A percentile compares a stretch with the other conserved stretches of the same genome.
phyloP scores from a whole-genome alignment of 768 basidiomycete genomes.

The Cubamyces lactineus region DNA sequence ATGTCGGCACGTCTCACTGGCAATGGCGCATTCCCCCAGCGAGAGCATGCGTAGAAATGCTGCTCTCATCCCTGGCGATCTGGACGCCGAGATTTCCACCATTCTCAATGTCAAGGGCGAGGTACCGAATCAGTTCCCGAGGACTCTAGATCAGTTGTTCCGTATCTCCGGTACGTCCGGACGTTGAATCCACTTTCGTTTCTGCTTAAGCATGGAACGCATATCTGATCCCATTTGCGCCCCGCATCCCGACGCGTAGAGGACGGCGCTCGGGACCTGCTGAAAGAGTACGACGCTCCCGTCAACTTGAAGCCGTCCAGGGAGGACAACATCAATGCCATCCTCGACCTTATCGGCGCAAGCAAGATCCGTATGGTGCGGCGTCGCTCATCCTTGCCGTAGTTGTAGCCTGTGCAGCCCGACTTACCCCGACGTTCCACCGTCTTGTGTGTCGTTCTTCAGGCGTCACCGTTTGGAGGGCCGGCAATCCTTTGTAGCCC shows the following conservation, averaged over 20 bases:
- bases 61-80: conserved; percentile 43
- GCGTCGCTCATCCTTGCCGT: conserved; percentile 9
- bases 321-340: conserved; percentile 54
- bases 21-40: conserved; percentile 34
- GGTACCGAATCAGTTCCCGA: conserved; percentile 53
- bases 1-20: too few relatives aligned
- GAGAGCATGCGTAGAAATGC: conserved; percentile 62
- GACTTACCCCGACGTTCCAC: not conserved
- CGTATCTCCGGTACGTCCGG: conserved; percentile 49
- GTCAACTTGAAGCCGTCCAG: conserved; percentile 31
- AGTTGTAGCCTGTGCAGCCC: not conserved
- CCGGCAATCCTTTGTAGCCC: conserved; percentile 3
- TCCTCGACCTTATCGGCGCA: conserved; percentile 63
- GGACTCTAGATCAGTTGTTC: conserved; percentile 55
- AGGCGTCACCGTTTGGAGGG: not conserved
- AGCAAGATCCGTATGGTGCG: conserved; percentile 56
- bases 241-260: conserved; percentile 7
- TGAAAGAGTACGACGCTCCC: conserved; percentile 37
- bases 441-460: not conserved
- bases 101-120: conserved; percentile 52
- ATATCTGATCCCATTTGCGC: not conserved
- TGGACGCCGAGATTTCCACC: conserved; percentile 46
- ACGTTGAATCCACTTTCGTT: not conserved
- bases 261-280: conserved; percentile 33
- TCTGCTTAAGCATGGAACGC: too few relatives aligned